phyloP scores from a whole-genome alignment of 1,139 yeast species.

The Yamadazyma siamensis region DNA sequence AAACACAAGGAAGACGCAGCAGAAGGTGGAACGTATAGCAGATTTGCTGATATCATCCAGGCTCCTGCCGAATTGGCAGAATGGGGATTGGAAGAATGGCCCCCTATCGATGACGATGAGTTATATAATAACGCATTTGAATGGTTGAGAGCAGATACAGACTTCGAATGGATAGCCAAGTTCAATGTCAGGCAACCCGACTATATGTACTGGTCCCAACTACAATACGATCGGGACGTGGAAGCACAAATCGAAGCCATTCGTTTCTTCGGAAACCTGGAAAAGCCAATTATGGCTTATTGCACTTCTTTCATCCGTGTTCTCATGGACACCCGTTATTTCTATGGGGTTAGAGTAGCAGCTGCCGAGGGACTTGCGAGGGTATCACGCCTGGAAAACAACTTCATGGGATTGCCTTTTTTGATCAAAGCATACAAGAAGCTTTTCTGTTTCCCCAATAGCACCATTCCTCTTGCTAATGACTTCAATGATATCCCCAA shows the following conservation, averaged over 20 bases:
- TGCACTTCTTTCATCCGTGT: constrained; percentile 81
- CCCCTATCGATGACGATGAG: constrained; percentile 63
- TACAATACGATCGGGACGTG: constrained; percentile 93
- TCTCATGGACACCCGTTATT: constrained; percentile 78
- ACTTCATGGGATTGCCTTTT: constrained; percentile 71
- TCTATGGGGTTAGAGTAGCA: constrained; percentile 82
- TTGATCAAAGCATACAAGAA: constrained; percentile 66
- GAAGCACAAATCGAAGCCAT: constrained; percentile 92
- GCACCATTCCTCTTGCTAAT: constrained; percentile 71
- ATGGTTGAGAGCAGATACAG: constrained; percentile 96
- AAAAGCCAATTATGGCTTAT: constrained; percentile 58
- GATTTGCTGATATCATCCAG: constrained; percentile 77
- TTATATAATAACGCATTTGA: constrained; percentile 83
- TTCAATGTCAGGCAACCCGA: constrained; percentile 85
- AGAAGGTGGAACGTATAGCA: constrained; percentile 47
- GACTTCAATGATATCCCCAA: constrained; percentile 68
- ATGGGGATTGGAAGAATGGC: constrained; percentile 79
- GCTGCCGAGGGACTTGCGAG: constrained; percentile 79
- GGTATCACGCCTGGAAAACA: constrained; percentile 58
- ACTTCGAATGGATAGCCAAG: constrained; percentile 93
- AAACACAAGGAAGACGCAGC: constrained; percentile 44
- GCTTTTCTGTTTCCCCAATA: constrained; percentile 69
- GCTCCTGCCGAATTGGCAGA: constrained; percentile 55
- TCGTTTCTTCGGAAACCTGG: constrained; percentile 60
- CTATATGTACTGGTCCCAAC: constrained; percentile 90